Percentiles rank a stretch among this genome's conserved stretches.
These are phyloP conservation scores for Trichoderma pleuroti DNA, from an alignment of 2,329 filamentous ascomycete genomes.

Conservation along the genomic window DNA sequence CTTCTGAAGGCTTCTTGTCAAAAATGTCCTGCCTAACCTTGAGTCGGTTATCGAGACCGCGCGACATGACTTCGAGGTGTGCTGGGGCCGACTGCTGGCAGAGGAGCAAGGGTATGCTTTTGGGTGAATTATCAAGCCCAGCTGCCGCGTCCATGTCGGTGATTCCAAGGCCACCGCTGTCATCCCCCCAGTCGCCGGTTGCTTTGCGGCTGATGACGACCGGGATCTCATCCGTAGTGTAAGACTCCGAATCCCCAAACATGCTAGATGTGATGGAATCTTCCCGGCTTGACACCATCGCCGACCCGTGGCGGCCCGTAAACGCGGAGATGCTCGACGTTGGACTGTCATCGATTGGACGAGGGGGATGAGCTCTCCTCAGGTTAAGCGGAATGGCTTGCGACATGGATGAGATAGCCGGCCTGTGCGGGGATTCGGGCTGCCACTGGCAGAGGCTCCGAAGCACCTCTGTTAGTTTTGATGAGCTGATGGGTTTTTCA, in stretches of 20 bases:
- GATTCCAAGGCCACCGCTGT: conserved; percentile 73
- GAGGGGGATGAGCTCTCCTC: conserved; percentile 58
- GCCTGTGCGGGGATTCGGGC: conserved; percentile 56
- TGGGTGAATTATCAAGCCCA: conserved; percentile 34
- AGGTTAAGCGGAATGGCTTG: conserved; percentile 62
- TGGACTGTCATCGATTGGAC: conserved; percentile 69
- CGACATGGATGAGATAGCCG: conserved; percentile 45
- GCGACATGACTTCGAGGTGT: conserved; percentile 53
- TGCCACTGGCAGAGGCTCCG: conserved; percentile 92
- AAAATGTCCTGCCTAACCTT: conserved; percentile 70
- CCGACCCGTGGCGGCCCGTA: conserved; percentile 65
- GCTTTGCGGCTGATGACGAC: conserved; percentile 70
- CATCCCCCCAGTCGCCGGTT: conserved; percentile 78
- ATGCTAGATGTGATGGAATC: conserved; percentile 87
- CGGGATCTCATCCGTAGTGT: conserved; percentile 72
- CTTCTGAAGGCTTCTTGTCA: conserved; percentile 69
- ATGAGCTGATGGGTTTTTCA: conserved; percentile 92
- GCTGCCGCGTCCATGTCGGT: conserved; percentile 54
- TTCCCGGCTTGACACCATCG: conserved; percentile 77
- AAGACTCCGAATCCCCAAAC: conserved; percentile 80
- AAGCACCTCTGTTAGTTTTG: conserved; percentile 85
- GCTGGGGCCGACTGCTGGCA: conserved; percentile 64
- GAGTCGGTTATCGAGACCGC: conserved; percentile 67
- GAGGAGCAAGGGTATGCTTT: conserved; percentile 51
- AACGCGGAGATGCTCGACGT: conserved; percentile 74